These are phyloP conservation scores for Rhodosporidiobolus odoratus DNA, from an alignment of 768 basidiomycete species.

Conservation along the genomic window DNA sequence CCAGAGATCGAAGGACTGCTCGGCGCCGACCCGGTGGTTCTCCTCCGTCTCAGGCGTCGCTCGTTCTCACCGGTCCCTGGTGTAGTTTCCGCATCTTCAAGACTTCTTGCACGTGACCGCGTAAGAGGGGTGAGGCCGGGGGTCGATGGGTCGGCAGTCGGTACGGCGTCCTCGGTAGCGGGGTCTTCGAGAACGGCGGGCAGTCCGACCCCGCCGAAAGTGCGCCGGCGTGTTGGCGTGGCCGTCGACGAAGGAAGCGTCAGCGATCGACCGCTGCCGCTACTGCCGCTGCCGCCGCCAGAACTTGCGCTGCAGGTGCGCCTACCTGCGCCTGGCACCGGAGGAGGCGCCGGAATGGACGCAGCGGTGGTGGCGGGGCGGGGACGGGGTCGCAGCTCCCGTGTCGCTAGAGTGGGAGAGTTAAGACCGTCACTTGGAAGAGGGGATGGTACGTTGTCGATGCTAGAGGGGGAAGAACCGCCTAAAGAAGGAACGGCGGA, in stretches of 20 bases:
- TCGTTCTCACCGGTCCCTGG: background rate
- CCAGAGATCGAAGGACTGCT: no score
- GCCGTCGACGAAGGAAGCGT: no score
- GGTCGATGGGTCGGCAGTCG: background rate
- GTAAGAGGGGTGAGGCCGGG: background rate
- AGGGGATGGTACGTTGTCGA: background rate
- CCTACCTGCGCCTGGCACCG: background rate
- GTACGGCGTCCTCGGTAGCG: background rate
- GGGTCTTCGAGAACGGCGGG: constrained; percentile 1
- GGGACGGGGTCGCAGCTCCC: constrained; percentile 1
- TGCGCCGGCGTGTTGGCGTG: background rate
- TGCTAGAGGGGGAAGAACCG: background rate
- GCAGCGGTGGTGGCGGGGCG: background rate
- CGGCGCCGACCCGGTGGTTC: background rate
- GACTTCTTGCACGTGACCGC: background rate
- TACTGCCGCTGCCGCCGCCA: background rate
- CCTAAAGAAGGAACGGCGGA: constrained; percentile 2
- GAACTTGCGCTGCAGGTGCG: background rate
- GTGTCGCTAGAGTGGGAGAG: background rate
- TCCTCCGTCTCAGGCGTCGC: background rate
- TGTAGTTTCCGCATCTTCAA: background rate
- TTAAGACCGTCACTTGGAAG: background rate
- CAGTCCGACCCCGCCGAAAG: background rate
- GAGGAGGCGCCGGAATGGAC: background rate
- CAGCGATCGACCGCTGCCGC: no score